Base-by-base conservation (phyloP, 1,284 basidiomycete species). In the Stereum hirsutum region DNA sequence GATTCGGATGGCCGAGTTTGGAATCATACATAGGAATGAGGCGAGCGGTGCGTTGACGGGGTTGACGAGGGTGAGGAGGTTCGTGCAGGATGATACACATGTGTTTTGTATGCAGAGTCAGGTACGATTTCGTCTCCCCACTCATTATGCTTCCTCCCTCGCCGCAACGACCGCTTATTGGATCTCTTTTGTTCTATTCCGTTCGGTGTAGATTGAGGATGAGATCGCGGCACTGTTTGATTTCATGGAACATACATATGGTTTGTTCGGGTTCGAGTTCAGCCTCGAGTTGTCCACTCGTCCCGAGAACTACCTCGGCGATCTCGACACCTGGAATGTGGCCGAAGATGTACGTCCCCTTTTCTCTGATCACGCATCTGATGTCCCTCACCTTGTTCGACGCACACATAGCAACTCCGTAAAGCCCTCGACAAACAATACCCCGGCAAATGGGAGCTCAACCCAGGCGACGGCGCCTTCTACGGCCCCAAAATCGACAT, bases 401-500 rank as follows among this genome's bases (percentile, higher is more conserved):
- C 35, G 21, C 34, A 37, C 17, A 14, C 15, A 21, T 23, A 91
- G 84, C 88, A 92, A 79, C 75, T 99, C 44, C 83, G 75, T 46
- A 68, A 75, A 45, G 89, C 92, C 3, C 78, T 99, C 36, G 89
- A 99, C 45, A 82, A 82, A 56, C 81, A 83, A 51, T 86, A 95
- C 52, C 81, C 90, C 0, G 93, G 91, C 44, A 78, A 88, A 54
- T 99, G 96, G 96, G 81, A 87, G 50, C 66, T 95, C 46, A 97
- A 97, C 63, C 90, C 91, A 5, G 95, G 91, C 39, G 96, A 99
- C 58, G 96, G 96, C 41, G 96, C 96, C 15, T 94, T 94, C 75
- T 95, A 95, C 63, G 91, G 91, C 2, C 92, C 91, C 48, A 94
- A 97, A 72, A 96, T 99, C 59, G 96, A 99, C 66, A 96, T 99